Base-by-base conservation (phyloP, 306 rosid species). In the Vigna reflexopilosa region DNA sequence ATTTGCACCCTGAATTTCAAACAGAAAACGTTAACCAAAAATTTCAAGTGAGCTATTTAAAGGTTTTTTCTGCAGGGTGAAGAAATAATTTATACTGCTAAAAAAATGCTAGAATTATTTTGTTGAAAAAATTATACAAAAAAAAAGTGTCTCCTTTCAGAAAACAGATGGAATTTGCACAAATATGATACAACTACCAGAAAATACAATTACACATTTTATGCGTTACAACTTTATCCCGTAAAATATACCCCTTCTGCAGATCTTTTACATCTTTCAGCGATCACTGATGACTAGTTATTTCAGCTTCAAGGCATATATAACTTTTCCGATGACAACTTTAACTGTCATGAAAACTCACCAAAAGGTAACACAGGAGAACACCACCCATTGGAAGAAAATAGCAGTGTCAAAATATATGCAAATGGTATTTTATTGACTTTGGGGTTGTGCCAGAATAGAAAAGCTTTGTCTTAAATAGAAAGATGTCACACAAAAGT, bases 1-100 rank as follows among this genome's bases (percentile, higher is more conserved):
- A 80, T 57, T 73, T 55, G 79, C 78, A 77, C 63, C 85, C 87
- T 82, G 88, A 82, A 80, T 71, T 71, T 67, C 48, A 77, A 81
- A 62, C 4, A 17, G 75, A 79, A 58, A 62, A 66, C 74, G 63
- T 56, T 59, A 77, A 79, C 67, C 19, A 59, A 59, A 81, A 64
- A 13, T 52, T 57, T 32, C 67, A 51, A 16, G 15, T 49, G 66
- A 49, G 54, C 72, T 24, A n/a, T 67, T 36, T 49, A 34, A 45
- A 62, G 7, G 61, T 4, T 30, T 69, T 24, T 69, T 28, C 24
- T 7, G 10, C 22, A 71, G 24, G 5, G 54, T n/a, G 67, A 51
- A 6, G 22, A n/a, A 75, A 73, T 38, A 71, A 11, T 14, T 16
- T 32, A 74, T 5, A 59, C 45, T 56, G 63, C 75, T 15, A 69